Base-by-base conservation (phyloP, 148 eudicot genomes). In the Rhododendron kiyosumense region DNA sequence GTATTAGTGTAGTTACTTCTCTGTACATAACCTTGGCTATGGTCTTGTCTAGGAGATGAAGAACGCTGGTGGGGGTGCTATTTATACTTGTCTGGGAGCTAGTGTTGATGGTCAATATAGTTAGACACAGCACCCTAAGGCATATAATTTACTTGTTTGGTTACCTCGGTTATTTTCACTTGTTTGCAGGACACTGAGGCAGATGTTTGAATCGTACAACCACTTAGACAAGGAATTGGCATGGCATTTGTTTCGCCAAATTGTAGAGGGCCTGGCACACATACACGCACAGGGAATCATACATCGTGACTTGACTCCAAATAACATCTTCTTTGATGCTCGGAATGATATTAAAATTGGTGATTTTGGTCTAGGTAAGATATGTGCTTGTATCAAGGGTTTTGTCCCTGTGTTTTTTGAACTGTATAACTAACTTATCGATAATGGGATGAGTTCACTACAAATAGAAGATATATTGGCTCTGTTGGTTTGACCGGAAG, bases 301-400 rank as follows among this genome's bases (percentile, higher is more conserved):
- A 84, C 99, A 97, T 81, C 97, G 99, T 77, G 99, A 97, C 89
- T 92, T 97, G 93, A 97, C 99, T 45, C 99, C 99, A 78, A 95
- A 94, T 87, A 97, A 97, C 84, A 94, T 97, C 77, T 97, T 97
- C 88, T 97, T 97, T 90, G 99, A 92, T 91, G 95, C 99, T 85
- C 99, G 98, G 32, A 95, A 93, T 87, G 98, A 97, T 86, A 94
- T 97, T 81, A 97, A 97, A 89, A 97, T 97, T 85, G 99, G 99
- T 51, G 99, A 97, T 92, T 97, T 97, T 91, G 99, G 99, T 85
- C 96, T 97, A 87, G 99, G 99, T 96, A 93, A 86, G 93, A 76
- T 88, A 45, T 30, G 2, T 30, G 59, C 24, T 67, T 69, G 36
- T 59, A 52, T 46, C 13, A 36, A 74, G 28, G 69, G 54, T 26